Evolutionary conservation across 306 rosid genomes (phyloP).

Genomic region (Sphenostylis stenocarpa): DNA sequence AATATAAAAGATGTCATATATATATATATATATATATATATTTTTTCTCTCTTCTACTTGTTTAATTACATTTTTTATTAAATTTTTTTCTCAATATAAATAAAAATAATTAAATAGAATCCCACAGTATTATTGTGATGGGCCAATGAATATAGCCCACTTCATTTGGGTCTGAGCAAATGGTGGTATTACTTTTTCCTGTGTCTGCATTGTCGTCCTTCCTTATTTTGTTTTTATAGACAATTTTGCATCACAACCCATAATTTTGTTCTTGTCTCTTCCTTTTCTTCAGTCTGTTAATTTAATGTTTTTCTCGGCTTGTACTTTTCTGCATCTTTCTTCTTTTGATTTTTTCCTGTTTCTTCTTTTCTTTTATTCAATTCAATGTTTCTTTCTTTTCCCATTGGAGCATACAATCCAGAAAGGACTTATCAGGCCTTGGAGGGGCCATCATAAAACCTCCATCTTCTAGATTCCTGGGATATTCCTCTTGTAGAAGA

Average conservation of each 20-base stretch:
- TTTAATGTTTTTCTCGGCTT: not conserved
- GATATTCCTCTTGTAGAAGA: not conserved
- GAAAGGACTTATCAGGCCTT: not conserved
- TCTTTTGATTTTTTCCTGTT: not conserved
- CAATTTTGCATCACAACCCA: not conserved
- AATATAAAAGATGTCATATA: too few species aligned
- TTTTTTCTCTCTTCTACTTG: too few species aligned
- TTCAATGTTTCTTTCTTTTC: not conserved
- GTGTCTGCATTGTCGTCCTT: too few species aligned
- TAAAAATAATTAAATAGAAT: too few species aligned
- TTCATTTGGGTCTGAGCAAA: not conserved
- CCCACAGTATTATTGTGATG: not conserved
- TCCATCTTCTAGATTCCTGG: not conserved
- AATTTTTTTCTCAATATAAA: too few species aligned
- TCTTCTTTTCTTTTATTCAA: not conserved
- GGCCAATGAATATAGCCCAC: not conserved
- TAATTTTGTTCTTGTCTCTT: not conserved
- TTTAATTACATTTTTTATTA: too few species aligned
- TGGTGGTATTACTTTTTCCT: too few species aligned
- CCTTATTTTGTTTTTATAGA: not conserved
- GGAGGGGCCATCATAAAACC: not conserved
- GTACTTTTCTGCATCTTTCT: not conserved
- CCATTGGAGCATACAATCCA: not conserved
- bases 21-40: too few species aligned
- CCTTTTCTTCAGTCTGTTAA: not conserved